Evolutionary conservation across 1,284 basidiomycete species (phyloP).

Genomic region (Apiotrichum mycotoxinovorans): DNA sequence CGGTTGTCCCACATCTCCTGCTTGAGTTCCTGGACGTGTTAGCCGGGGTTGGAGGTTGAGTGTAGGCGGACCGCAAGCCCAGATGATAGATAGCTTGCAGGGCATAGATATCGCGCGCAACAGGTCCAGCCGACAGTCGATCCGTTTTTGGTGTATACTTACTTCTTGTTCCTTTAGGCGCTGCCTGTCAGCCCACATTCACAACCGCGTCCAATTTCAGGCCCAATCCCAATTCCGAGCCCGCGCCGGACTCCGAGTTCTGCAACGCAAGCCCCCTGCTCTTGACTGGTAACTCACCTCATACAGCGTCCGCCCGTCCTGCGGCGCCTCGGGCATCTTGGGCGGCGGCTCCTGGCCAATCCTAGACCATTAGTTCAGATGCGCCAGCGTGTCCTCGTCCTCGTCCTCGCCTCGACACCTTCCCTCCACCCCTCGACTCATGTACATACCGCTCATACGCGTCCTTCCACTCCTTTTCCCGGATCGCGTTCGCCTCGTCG

Average conservation of each 20-base stretch:
- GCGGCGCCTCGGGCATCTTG: constrained; percentile 55
- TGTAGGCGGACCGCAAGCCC: no score
- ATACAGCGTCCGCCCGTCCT: constrained; percentile 82
- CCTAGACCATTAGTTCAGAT: constrained; percentile 51
- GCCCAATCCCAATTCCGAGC: no score
- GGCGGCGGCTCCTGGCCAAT: constrained; percentile 83
- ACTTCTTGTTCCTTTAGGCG: constrained; percentile 61
- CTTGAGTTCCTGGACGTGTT: constrained; percentile 61
- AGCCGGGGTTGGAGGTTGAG: neutral
- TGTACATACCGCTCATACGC: constrained; percentile 81
- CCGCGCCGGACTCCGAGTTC: no score
- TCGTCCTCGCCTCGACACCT: no score
- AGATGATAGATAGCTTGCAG: no score
- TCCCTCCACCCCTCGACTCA: no score
- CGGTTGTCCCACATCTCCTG: constrained; percentile 93
- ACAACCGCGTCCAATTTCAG: constrained; percentile 12
- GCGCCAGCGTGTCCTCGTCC: no score
- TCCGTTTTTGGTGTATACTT: no score
- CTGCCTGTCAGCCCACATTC: constrained; percentile 48
- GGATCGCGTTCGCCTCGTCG: constrained; percentile 67
- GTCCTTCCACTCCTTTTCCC: constrained; percentile 85
- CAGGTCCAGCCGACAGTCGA: no score
- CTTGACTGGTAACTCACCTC: constrained; percentile 79
- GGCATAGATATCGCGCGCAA: no score
- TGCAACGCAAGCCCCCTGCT: no score